These are phyloP conservation scores for Clarireedia paspali DNA, from an alignment of 2,329 filamentous ascomycete species.

Conservation along the genomic window DNA sequence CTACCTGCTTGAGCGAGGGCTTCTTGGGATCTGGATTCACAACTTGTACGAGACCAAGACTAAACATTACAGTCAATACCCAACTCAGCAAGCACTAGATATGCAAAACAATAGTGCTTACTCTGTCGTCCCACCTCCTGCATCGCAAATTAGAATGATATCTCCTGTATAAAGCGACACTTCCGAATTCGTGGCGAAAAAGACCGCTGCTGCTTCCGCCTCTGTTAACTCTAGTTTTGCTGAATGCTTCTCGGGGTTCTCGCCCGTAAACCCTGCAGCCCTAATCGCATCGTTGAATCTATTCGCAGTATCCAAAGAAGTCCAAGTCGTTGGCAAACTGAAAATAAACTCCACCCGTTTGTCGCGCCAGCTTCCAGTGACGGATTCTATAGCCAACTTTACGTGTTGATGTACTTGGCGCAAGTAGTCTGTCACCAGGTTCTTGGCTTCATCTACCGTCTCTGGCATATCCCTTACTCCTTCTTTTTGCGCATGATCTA, in stretches of 20 bases:
- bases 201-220: conserved; percentile 45
- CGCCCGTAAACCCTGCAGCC: conserved; percentile 25
- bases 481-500: background rate
- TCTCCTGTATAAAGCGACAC: conserved; percentile 23
- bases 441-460: conserved; percentile 1
- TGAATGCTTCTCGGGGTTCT: conserved; percentile 28
- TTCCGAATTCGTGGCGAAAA: conserved; percentile 29
- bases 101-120: background rate
- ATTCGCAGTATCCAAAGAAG: conserved; percentile 29
- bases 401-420: background rate
- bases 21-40: conserved; percentile 23
- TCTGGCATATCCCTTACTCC: conserved; percentile 1
- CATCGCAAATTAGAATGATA: conserved; percentile 41
- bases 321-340: conserved; percentile 37
- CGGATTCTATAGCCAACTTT: background rate
- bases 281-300: conserved; percentile 28
- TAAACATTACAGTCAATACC: background rate
- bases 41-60: conserved; percentile 35
- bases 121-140: conserved; percentile 39
- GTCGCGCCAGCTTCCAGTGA: conserved; percentile 44
- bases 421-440: background rate
- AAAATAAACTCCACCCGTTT: conserved; percentile 32
- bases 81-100: background rate
- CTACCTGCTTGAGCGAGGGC: conserved; percentile 30
- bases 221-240: conserved; percentile 41